Conservation (phyloP, 352 stramenopile genomes). For the Globisporangium nunn region DNA sequence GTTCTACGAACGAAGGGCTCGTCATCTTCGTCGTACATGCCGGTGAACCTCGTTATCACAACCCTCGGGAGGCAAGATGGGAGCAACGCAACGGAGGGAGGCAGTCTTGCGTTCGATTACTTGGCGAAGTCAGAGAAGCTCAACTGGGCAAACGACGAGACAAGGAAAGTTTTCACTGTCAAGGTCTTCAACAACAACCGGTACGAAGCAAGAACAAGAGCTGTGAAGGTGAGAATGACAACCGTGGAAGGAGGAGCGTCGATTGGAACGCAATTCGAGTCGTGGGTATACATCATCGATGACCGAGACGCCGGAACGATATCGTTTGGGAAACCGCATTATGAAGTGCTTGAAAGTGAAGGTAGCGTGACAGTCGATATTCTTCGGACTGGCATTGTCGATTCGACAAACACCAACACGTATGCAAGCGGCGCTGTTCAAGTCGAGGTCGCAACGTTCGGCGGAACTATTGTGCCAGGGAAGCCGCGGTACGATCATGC, state of each 20-base stretch:
- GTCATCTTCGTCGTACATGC: slow-evolving; percentile 55
- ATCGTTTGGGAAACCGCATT: slow-evolving; percentile 43
- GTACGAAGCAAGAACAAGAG: slow-evolving; percentile 37
- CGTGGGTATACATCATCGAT: slow-evolving; percentile 71
- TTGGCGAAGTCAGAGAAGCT: slow-evolving; percentile 35
- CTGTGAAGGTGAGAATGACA: slow-evolving; percentile 46
- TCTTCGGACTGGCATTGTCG: slow-evolving; percentile 34
- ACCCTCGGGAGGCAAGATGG: slow-evolving; percentile 30
- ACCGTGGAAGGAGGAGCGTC: slow-evolving; percentile 43
- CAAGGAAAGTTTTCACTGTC: slow-evolving; percentile 44
- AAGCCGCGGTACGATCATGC: slow-evolving; percentile 34
- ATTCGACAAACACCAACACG: slow-evolving; percentile 43
- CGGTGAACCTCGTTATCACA: slow-evolving; percentile 39
- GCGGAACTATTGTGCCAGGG: slow-evolving; percentile 41
- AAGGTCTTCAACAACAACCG: slow-evolving; percentile 69
- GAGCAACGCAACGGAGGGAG: slow-evolving; percentile 57
- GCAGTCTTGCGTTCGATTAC: slow-evolving; percentile 64
- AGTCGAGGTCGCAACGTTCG: slow-evolving; percentile 54
- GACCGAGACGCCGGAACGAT: slow-evolving; percentile 67
- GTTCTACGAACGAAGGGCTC: slow-evolving; percentile 39
- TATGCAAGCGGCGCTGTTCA: slow-evolving; percentile 49
- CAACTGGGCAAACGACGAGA: slow-evolving; percentile 46
- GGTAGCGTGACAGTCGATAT: slow-evolving; percentile 37
- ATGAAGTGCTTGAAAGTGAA: slow-evolving; percentile 56
- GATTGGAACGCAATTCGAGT: slow-evolving; percentile 34